These are phyloP conservation scores for Fusarium veterinarium DNA, from an alignment of 2,329 filamentous ascomycete genomes.

Conservation along the genomic window DNA sequence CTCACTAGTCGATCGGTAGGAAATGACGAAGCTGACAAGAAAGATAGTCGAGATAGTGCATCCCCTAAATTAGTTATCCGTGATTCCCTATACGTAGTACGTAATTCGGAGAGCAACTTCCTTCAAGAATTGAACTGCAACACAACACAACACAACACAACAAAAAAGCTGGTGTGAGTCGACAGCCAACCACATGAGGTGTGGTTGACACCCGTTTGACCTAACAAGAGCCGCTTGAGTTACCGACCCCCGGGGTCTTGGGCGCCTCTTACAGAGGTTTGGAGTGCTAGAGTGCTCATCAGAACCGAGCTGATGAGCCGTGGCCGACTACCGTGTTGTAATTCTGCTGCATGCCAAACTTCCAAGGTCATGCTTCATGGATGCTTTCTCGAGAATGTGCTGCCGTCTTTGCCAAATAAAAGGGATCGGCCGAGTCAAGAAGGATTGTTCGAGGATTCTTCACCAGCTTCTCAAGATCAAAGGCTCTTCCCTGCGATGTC, in stretches of 20 bases:
- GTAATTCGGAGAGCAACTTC: neutral
- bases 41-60: neutral
- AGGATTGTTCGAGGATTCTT: neutral
- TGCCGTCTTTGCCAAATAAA: neutral
- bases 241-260: constrained; percentile 31
- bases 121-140: neutral
- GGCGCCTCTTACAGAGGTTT: neutral
- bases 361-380: neutral
- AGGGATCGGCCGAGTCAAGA: neutral
- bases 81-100: neutral
- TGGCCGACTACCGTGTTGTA: constrained; percentile 1
- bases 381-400: neutral
- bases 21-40: constrained; percentile 1
- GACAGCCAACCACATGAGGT: neutral
- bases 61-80: neutral
- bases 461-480: neutral
- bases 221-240: constrained; percentile 11
- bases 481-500: neutral
- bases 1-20: constrained; percentile 6
- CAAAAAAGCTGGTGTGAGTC: neutral
- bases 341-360: neutral
- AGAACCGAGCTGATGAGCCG: neutral
- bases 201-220: neutral
- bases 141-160: neutral
- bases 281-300: neutral